These are phyloP conservation scores for Solanum tacnaense DNA, from an alignment of 257 asterid genomes.

Conservation along the genomic window DNA sequence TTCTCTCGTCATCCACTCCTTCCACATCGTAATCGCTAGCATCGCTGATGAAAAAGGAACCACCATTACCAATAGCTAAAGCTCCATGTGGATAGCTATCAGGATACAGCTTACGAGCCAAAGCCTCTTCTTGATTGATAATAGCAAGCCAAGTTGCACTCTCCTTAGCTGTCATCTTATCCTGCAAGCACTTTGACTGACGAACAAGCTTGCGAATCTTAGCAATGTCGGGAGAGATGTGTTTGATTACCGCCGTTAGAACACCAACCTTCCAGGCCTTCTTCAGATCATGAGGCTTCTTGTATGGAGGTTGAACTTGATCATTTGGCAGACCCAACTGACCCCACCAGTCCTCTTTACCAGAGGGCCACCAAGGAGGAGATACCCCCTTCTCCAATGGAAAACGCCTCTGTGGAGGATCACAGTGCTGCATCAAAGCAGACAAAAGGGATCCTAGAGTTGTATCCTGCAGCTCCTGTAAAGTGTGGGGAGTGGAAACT, in stretches of 20 bases:
- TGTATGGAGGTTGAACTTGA: constrained; percentile 42
- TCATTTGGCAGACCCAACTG: constrained; percentile 27
- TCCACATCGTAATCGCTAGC: constrained; percentile 45
- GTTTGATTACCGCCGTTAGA: constrained; percentile 39
- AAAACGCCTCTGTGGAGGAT: constrained; percentile 46
- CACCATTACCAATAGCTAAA: constrained; percentile 16
- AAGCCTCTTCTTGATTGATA: constrained; percentile 42
- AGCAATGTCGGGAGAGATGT: constrained; percentile 39
- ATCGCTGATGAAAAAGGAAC: constrained; percentile 17
- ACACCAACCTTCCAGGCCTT: constrained; percentile 47
- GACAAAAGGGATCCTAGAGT: constrained; percentile 50
- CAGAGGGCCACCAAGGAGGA: constrained; percentile 67
- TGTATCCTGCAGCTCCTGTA: constrained; percentile 49
- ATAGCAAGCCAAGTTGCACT: constrained; percentile 48
- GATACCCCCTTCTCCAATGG: constrained; percentile 46
- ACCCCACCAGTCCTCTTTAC: constrained; percentile 49
- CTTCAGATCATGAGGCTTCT: constrained; percentile 52
- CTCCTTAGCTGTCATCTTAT: constrained; percentile 55
- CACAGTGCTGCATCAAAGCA: constrained; percentile 50
- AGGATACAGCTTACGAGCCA: constrained; percentile 24
- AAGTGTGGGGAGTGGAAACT: constrained; percentile 24
- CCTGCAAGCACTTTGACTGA: constrained; percentile 43
- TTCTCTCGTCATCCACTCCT: constrained; percentile 23
- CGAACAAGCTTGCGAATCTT: constrained; percentile 33
- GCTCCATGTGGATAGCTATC: constrained; percentile 14